These are phyloP conservation scores for Babesia ovis DNA, from an alignment of 169 alveolate genomes.

Conservation along the genomic window DNA sequence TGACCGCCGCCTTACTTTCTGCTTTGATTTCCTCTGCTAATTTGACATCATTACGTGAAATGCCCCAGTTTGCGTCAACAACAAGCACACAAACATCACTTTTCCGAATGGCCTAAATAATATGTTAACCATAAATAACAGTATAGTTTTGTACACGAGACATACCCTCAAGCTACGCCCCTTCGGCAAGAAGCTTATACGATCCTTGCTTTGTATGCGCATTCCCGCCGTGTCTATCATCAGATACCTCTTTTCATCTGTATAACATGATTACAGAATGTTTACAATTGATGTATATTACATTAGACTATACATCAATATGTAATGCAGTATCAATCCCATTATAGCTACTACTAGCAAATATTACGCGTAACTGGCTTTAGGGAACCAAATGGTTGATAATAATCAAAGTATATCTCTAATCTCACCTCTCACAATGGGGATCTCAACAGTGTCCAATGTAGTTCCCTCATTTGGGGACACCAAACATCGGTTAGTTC, in stretches of 20 bases:
- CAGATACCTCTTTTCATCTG: slow-evolving; percentile 15
- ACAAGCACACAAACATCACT: slow-evolving; percentile 78
- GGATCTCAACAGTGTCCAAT: slow-evolving; percentile 72
- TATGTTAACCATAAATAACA: not conserved
- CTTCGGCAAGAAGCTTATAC: slow-evolving; percentile 55
- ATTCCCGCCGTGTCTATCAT: slow-evolving; percentile 66
- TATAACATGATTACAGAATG: not conserved
- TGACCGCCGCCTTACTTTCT: slow-evolving; percentile 73
- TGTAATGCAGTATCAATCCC: no score
- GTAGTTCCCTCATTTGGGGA: slow-evolving; percentile 80
- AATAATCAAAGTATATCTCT: no score
- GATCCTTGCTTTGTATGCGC: slow-evolving; percentile 50
- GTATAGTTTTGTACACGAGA: not conserved
- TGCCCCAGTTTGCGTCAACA: slow-evolving; percentile 76
- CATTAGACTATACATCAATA: no score
- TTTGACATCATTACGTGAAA: slow-evolving; percentile 71
- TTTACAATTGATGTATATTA: not conserved
- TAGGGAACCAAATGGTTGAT: not conserved
- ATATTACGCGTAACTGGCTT: not conserved
- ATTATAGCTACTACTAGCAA: no score
- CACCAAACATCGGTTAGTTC: slow-evolving; percentile 73
- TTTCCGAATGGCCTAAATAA: slow-evolving; percentile 68
- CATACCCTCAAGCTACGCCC: slow-evolving; percentile 49
- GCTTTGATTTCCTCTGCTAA: slow-evolving; percentile 72
- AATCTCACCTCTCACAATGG: slow-evolving; percentile 53